Conservation (phyloP, 768 basidiomycete genomes). For the Sutorius australiensis region DNA sequence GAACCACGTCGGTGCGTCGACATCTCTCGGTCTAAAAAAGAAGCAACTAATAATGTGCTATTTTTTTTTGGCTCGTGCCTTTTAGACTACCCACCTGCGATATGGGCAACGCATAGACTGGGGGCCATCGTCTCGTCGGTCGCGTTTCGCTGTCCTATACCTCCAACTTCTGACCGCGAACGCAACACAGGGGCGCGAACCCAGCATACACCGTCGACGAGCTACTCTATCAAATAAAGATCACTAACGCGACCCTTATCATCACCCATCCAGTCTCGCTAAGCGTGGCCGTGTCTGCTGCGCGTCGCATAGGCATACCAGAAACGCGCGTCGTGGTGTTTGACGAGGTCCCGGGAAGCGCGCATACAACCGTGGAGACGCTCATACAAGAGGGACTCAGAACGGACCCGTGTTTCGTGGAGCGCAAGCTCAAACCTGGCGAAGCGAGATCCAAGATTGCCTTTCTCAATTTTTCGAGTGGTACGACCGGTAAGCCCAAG, state of each 20-base stretch:
- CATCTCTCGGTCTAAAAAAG: background rate
- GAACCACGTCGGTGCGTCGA: slow-evolving; percentile 53
- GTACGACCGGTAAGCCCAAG: slow-evolving; percentile 59
- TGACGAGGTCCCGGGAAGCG: slow-evolving; percentile 12
- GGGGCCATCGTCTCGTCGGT: slow-evolving; percentile 58
- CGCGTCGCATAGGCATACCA: slow-evolving; percentile 28
- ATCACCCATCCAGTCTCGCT: slow-evolving; percentile 30
- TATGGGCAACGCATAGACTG: slow-evolving; percentile 59
- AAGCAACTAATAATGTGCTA: background rate
- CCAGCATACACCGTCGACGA: slow-evolving; percentile 34
- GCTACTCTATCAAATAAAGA: slow-evolving; percentile 31
- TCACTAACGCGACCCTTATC: slow-evolving; percentile 26
- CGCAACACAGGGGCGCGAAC: slow-evolving; percentile 29
- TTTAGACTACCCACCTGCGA: slow-evolving; percentile 51
- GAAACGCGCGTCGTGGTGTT: slow-evolving; percentile 28
- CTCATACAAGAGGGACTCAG: slow-evolving; percentile 45
- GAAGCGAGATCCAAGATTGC: slow-evolving; percentile 62
- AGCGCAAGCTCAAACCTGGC: slow-evolving; percentile 47
- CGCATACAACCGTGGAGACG: slow-evolving; percentile 39
- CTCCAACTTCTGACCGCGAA: background rate
- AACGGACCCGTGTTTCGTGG: slow-evolving; percentile 38
- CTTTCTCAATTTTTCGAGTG: slow-evolving; percentile 70
- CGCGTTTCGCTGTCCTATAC: background rate
- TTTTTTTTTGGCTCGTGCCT: background rate
- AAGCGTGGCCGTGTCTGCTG: slow-evolving; percentile 28